A percentile compares a stretch with the other conserved stretches of the same genome.
Evolutionary conservation across 768 basidiomycete genomes (phyloP).

Genomic region (Amanita polypyramis): DNA sequence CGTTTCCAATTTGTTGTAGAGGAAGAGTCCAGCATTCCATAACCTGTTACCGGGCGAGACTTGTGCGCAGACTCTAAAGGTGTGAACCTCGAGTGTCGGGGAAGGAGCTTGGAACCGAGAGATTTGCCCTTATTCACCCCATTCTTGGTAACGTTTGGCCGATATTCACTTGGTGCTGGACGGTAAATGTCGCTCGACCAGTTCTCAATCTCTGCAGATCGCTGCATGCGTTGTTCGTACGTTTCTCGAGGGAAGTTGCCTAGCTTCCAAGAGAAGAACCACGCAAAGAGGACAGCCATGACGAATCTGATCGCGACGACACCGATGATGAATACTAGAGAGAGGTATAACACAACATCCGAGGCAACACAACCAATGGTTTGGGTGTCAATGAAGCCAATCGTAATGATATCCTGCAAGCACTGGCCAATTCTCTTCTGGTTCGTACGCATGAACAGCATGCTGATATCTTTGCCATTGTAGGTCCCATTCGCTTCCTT

Average conservation of each 20-base stretch:
- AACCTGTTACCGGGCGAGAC: conserved; percentile 51
- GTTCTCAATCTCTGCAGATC: conserved; percentile 85
- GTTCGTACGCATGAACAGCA: conserved; percentile 65
- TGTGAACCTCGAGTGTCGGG: conserved; percentile 67
- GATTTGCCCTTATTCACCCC: conserved; percentile 45
- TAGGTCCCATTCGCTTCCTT: conserved; percentile 59
- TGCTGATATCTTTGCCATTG: conserved; percentile 81
- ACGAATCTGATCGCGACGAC: conserved; percentile 91
- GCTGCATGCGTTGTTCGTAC: conserved; percentile 83
- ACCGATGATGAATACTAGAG: conserved; percentile 94
- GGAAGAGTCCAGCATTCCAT: conserved; percentile 54
- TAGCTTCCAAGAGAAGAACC: conserved; percentile 96
- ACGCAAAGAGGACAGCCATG: conserved; percentile 95
- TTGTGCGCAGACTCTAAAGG: conserved; percentile 54
- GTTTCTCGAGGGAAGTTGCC: conserved; percentile 92
- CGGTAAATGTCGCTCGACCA: conserved; percentile 96
- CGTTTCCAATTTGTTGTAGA: conserved; percentile 46
- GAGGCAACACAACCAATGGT: conserved; percentile 96
- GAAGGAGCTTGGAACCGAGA: conserved; percentile 51
- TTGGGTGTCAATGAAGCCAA: conserved; percentile 92
- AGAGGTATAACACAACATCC: conserved; percentile 86
- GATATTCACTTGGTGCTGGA: conserved; percentile 81
- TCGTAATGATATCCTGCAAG: conserved; percentile 73
- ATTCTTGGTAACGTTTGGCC: conserved; percentile 79
- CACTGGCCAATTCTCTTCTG: conserved; percentile 66